A percentile compares a stretch with the other conserved stretches of the same genome.
Conservation (phyloP, 345 rosid species). For the Balakata baccata region DNA sequence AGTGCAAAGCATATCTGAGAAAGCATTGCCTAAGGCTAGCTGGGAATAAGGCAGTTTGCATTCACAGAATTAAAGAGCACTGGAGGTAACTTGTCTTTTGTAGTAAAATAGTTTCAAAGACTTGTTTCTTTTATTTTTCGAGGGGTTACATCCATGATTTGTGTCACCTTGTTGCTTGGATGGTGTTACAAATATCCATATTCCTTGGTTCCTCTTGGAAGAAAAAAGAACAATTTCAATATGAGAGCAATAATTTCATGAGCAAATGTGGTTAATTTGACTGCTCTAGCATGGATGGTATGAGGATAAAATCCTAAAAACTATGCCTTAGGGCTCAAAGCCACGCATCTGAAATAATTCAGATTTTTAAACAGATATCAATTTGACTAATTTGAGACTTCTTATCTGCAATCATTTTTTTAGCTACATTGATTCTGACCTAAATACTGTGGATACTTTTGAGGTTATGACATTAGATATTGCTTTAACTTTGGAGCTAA, state of each 20-base stretch:
- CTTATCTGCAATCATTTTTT: not conserved
- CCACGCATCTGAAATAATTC: not conserved
- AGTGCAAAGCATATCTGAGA: conserved; percentile 53
- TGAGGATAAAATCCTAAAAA: not conserved
- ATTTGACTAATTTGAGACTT: not conserved
- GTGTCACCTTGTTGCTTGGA: not conserved
- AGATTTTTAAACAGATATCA: not conserved
- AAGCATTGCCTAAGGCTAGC: conserved; percentile 48
- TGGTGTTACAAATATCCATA: not conserved
- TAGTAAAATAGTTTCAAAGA: not conserved
- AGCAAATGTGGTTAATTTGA: not conserved
- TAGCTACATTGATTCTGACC: not conserved
- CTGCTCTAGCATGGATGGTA: not conserved
- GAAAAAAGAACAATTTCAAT: not conserved
- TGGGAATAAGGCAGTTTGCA: conserved; percentile 43
- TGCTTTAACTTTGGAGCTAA: not conserved
- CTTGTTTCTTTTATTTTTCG: not conserved
- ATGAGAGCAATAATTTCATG: not conserved
- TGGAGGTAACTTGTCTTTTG: conserved; percentile 35
- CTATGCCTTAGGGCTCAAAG: not conserved
- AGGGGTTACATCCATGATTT: not conserved
- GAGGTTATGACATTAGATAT: not conserved
- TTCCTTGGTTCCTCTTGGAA: not conserved
- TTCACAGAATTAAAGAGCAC: conserved; percentile 52
- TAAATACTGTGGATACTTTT: not conserved